Conservation (phyloP, 2,329 filamentous ascomycete genomes). For the Ophiognomonia clavigignenti-juglandacearum region DNA sequence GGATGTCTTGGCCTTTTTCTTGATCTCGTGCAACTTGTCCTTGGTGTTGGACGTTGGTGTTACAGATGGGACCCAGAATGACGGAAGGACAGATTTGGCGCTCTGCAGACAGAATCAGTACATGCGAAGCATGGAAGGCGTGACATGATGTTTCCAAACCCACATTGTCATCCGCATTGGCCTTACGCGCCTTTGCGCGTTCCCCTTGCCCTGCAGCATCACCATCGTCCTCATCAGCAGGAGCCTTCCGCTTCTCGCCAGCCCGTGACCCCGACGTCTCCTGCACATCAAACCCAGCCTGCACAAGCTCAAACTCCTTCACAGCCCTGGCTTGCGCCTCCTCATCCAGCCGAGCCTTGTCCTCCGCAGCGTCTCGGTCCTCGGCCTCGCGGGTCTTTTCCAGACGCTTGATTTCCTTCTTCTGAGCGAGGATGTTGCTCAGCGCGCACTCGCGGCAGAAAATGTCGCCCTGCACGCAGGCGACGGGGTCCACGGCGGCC, state of each 20-base stretch:
- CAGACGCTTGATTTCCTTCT: conserved; percentile 81
- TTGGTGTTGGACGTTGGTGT: conserved; percentile 65
- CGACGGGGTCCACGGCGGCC: conserved; percentile 74
- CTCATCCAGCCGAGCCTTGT: conserved; percentile 55
- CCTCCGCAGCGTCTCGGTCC: conserved; percentile 57
- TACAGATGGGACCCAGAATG: conserved; percentile 88
- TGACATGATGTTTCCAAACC: conserved; percentile 1
- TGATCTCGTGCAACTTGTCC: conserved; percentile 47
- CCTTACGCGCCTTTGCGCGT: conserved; percentile 62
- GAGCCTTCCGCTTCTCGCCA: conserved; percentile 68
- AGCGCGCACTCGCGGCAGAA: conserved; percentile 96
- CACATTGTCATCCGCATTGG: conserved; percentile 70
- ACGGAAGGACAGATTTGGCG: conserved; percentile 66
- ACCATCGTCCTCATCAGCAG: conserved; percentile 72
- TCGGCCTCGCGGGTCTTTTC: conserved; percentile 62
- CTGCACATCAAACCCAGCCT: conserved; percentile 58
- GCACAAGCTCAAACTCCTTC: conserved; percentile 77
- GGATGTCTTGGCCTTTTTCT: conserved; percentile 59
- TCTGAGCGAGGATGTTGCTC: conserved; percentile 83
- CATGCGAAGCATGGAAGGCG: not conserved
- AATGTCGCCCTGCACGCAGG: conserved; percentile 78
- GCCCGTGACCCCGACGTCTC: conserved; percentile 25
- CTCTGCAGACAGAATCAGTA: conserved; percentile 33
- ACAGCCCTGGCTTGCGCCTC: conserved; percentile 68
- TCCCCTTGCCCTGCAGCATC: conserved; percentile 72